Conservation (phyloP, 2,329 filamentous ascomycete genomes). For the Capronia americana region DNA sequence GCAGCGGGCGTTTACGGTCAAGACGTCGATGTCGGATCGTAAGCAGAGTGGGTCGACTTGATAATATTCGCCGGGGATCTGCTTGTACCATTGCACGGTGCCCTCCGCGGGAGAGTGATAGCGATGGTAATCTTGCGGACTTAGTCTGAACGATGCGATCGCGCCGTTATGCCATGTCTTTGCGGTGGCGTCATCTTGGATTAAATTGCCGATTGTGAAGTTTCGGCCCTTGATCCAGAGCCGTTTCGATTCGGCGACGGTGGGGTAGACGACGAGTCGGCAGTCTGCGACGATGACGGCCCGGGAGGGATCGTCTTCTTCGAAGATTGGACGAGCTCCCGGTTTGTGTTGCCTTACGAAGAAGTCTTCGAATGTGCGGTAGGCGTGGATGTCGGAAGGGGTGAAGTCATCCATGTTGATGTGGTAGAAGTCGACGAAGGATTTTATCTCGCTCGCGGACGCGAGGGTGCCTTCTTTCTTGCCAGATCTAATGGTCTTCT, state of each 20-base stretch:
- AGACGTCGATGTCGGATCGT: neutral
- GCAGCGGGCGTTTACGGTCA: neutral
- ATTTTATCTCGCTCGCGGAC: conserved; percentile 82
- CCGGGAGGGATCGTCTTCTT: neutral
- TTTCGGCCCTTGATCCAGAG: neutral
- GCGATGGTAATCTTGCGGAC: neutral
- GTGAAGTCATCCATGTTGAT: conserved; percentile 92
- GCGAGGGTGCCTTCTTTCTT: conserved; percentile 67
- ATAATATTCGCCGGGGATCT: neutral
- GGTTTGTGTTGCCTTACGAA: conserved; percentile 92
- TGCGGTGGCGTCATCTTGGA: neutral
- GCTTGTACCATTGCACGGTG: neutral
- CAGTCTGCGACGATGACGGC: neutral
- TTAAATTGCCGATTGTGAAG: neutral
- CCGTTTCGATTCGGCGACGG: neutral
- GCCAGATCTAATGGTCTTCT: conserved; percentile 52
- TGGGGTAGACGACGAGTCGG: neutral
- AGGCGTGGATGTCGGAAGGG: conserved; percentile 71
- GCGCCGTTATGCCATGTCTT: neutral
- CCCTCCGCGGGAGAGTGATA: neutral
- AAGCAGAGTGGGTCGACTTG: neutral
- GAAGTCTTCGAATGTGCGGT: conserved; percentile 98
- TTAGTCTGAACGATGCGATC: neutral
- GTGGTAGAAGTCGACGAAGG: conserved; percentile 93
- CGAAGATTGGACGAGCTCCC: neutral